Evolutionary conservation across 2,329 filamentous ascomycete genomes (phyloP).

Genomic region (Blumeria graminis): DNA sequence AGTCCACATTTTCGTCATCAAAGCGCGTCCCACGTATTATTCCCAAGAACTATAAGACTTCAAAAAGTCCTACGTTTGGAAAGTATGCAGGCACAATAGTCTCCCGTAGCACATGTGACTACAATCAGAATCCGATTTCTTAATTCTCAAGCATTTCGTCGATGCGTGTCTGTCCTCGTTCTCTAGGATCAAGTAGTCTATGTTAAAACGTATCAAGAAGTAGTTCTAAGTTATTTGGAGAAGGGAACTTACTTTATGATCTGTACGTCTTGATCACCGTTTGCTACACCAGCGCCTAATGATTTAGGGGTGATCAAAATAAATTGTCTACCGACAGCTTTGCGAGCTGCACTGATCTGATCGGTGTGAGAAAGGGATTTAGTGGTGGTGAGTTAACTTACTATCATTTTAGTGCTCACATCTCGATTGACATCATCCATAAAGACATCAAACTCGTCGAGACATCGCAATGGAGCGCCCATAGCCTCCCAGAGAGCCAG

Average conservation of each 20-base stretch:
- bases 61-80: too few species aligned
- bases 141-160: slow-evolving; percentile 7
- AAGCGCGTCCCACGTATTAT: too few species aligned
- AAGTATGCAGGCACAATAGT: too few species aligned
- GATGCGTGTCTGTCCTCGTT: slow-evolving; percentile 15
- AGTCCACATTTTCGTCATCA: too few species aligned
- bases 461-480: slow-evolving; percentile 78
- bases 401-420: slow-evolving; percentile 82
- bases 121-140: too few species aligned
- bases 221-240: not conserved
- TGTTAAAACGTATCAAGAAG: slow-evolving; percentile 1
- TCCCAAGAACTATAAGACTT: too few species aligned
- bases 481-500: slow-evolving; percentile 94
- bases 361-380: slow-evolving; percentile 6
- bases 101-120: too few species aligned
- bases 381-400: slow-evolving; percentile 20
- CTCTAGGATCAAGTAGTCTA: slow-evolving; percentile 34
- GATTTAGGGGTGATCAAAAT: slow-evolving; percentile 90
- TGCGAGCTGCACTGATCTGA: slow-evolving; percentile 60
- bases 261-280: slow-evolving; percentile 44
- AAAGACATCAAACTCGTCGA: slow-evolving; percentile 98
- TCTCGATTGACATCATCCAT: slow-evolving; percentile 95
- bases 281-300: slow-evolving; percentile 34
- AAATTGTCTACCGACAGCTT: slow-evolving; percentile 76
- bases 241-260: slow-evolving; percentile 37